phyloP scores from a whole-genome alignment of 192 early-diverging fungal species.

The Lobosporangium transversale region DNA sequence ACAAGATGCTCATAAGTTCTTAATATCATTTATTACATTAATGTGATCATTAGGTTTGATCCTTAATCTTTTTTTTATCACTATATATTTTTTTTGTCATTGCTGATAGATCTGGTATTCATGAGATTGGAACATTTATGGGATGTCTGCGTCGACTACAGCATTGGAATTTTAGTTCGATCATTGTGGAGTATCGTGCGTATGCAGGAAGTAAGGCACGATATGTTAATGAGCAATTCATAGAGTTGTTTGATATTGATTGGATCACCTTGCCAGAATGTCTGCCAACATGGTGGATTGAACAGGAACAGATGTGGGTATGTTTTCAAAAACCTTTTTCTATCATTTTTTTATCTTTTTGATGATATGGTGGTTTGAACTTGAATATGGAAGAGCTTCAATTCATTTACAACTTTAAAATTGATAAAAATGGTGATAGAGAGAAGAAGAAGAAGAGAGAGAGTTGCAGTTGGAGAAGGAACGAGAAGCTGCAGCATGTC shows the following conservation, averaged over 20 bases:
- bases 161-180: constrained; percentile 97
- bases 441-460: constrained; percentile 39
- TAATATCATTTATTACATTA: too few relatives aligned
- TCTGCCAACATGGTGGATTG: constrained; percentile 85
- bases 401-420: background rate
- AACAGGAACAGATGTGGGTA: constrained; percentile 73
- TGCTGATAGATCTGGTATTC: constrained; percentile 90
- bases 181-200: constrained; percentile 95
- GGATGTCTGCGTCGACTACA: constrained; percentile 94
- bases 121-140: constrained; percentile 93
- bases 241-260: constrained; percentile 94
- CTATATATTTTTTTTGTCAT: too few relatives aligned
- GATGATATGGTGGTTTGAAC: too few relatives aligned
- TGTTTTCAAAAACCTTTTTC: constrained; percentile 2
- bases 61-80: too few relatives aligned
- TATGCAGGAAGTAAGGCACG: constrained; percentile 90
- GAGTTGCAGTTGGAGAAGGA: constrained; percentile 24
- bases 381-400: background rate
- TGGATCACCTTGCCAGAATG: constrained; percentile 83
- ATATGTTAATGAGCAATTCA: constrained; percentile 93
- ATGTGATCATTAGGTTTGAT: too few relatives aligned
- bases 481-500: constrained; percentile 12
- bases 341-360: background rate
- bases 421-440: background rate
- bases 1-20: too few relatives aligned